Percentiles rank a stretch among this genome's conserved stretches.
Conservation (phyloP, 768 basidiomycete genomes). For the Pluteus cervinus region DNA sequence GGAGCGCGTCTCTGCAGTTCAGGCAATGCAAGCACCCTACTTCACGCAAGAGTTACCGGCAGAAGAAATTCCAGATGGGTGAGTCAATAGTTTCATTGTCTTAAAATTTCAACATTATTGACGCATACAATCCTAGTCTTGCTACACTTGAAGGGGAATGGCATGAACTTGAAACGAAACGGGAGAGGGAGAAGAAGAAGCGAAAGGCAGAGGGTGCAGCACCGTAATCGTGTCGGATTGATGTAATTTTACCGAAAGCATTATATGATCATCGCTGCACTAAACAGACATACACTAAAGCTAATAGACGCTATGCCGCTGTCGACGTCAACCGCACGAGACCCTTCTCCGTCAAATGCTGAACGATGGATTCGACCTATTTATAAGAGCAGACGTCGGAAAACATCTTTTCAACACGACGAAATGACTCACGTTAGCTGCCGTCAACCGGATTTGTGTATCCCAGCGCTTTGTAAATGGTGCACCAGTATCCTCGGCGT, state of each 20-base stretch:
- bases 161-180: conserved; percentile 96
- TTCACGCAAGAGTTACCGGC: conserved; percentile 76
- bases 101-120: conserved; percentile 5
- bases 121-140: conserved; percentile 40
- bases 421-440: conserved; percentile 62
- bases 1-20: conserved; percentile 66
- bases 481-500: conserved; percentile 81
- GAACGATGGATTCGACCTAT: conserved; percentile 85
- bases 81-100: conserved; percentile 22
- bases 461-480: conserved; percentile 97
- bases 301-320: conserved; percentile 19
- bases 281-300: conserved; percentile 6
- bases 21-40: conserved; percentile 80
- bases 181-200: conserved; percentile 79
- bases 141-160: conserved; percentile 87
- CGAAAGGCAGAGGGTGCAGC: conserved; percentile 53
- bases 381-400: conserved; percentile 6
- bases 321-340: conserved; percentile 38
- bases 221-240: conserved; percentile 24
- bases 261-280: conserved; percentile 20
- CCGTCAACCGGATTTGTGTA: conserved; percentile 82
- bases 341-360: conserved; percentile 68
- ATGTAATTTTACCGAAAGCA: conserved; percentile 7
- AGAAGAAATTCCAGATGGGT: conserved; percentile 76
- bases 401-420: conserved; percentile 2